phyloP scores from a whole-genome alignment of 129 eudicot genomes.

The Calendula officinalis region DNA sequence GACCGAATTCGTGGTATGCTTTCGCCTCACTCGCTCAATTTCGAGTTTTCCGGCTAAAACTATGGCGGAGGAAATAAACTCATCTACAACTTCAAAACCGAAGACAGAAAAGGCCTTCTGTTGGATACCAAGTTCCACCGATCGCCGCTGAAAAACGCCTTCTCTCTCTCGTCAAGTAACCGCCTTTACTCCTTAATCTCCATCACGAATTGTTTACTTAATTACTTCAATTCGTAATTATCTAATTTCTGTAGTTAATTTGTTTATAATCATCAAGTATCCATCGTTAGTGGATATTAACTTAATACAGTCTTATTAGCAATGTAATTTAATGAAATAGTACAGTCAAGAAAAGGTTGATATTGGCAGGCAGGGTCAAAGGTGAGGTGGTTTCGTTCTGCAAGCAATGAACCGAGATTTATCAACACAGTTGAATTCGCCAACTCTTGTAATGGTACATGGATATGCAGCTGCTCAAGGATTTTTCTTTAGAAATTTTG shows the following conservation, averaged over 20 bases:
- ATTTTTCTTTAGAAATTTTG: slow-evolving; percentile 93
- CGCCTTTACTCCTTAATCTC: background rate
- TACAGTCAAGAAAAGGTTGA: slow-evolving; percentile 59
- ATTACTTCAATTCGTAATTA: no score
- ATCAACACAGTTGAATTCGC: slow-evolving; percentile 71
- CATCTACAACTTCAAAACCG: slow-evolving; percentile 22
- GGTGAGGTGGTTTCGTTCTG: slow-evolving; percentile 86
- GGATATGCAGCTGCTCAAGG: slow-evolving; percentile 99
- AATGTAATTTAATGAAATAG: background rate
- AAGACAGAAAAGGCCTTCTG: slow-evolving; percentile 45
- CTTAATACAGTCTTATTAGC: background rate
- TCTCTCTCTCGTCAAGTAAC: slow-evolving; percentile 81
- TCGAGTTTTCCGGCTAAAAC: slow-evolving; percentile 15
- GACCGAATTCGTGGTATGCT: slow-evolving; percentile 9
- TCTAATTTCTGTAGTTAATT: no score
- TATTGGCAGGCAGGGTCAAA: slow-evolving; percentile 84
- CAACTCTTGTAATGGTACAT: slow-evolving; percentile 94
- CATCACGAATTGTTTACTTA: no score
- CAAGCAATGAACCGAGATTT: slow-evolving; percentile 70
- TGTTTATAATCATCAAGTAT: no score
- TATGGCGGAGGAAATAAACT: slow-evolving; percentile 52
- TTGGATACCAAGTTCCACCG: slow-evolving; percentile 91
- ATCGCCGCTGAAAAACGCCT: slow-evolving; percentile 86
- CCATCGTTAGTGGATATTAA: no score
- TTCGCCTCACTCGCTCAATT: slow-evolving; percentile 16